Evolutionary conservation across 495 filamentous ascomycete genomes (phyloP).

Genomic region (Lentithecium fluviatile): DNA sequence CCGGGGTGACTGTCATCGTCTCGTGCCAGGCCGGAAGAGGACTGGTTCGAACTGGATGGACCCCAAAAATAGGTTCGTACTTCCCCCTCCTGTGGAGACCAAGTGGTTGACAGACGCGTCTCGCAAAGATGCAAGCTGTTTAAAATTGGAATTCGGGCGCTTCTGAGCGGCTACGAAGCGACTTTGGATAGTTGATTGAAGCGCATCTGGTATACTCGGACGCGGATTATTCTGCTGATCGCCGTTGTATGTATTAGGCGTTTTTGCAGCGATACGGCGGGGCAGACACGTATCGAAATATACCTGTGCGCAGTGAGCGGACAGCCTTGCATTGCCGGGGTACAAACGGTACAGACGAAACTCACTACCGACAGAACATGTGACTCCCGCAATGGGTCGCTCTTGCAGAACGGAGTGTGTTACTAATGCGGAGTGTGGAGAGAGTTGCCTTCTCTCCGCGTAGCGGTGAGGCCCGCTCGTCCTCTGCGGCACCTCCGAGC

Average conservation of each 20-base stretch:
- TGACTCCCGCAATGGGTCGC: background rate
- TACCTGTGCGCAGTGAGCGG: background rate
- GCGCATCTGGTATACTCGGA: background rate
- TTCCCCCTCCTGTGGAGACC: background rate
- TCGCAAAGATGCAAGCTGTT: conserved; percentile 8
- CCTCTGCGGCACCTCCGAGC: conserved; percentile 13
- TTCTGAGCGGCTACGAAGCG: conserved; percentile 12
- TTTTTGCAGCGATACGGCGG: conserved; percentile 26
- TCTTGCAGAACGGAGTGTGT: background rate
- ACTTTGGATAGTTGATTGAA: conserved; percentile 1
- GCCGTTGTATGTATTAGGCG: conserved; percentile 17
- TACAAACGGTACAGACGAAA: background rate
- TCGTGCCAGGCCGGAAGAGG: conserved; percentile 16
- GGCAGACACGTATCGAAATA: conserved; percentile 6
- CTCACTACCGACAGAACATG: background rate
- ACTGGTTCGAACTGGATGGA: background rate
- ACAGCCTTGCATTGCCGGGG: background rate
- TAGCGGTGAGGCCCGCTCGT: background rate
- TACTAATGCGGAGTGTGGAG: conserved; percentile 1
- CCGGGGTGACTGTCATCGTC: conserved; percentile 9
- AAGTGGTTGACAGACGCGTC: background rate
- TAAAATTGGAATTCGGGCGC: conserved; percentile 11
- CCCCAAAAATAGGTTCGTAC: conserved; percentile 25
- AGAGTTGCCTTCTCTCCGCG: background rate
- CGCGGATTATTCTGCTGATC: background rate